Conservation (phyloP, 768 basidiomycete genomes). For the Calocera cornea region DNA sequence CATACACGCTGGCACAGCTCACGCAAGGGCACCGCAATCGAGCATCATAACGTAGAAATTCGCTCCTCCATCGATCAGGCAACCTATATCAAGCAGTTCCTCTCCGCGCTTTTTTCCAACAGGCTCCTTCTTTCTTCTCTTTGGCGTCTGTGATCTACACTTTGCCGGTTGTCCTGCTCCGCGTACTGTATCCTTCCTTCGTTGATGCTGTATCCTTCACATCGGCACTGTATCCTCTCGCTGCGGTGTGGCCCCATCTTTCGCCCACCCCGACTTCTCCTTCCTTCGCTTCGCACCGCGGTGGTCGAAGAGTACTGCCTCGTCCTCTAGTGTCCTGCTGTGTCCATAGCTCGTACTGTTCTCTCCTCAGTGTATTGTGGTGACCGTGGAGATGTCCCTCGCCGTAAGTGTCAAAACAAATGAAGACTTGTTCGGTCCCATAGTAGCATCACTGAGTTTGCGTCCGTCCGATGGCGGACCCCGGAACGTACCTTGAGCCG, state of each 20-base stretch:
- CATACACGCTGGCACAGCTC: too few species aligned
- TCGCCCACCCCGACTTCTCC: neutral
- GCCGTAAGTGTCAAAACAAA: too few species aligned
- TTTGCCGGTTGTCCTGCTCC: neutral
- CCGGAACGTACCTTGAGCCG: too few species aligned
- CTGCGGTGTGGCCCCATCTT: neutral
- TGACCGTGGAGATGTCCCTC: neutral
- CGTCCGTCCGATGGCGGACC: too few species aligned
- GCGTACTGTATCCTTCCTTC: neutral
- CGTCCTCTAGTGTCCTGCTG: neutral
- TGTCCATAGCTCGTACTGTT: neutral
- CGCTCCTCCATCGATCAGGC: neutral
- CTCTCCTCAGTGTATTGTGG: neutral
- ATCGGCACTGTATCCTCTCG: neutral
- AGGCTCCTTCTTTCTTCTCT: neutral
- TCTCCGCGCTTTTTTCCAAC: neutral
- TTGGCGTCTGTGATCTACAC: neutral
- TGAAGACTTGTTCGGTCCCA: too few species aligned
- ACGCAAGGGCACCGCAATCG: neutral
- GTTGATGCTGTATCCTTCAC: neutral
- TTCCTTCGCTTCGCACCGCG: neutral
- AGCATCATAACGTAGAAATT: neutral
- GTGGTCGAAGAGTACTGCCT: neutral
- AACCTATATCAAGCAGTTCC: neutral
- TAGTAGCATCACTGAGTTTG: too few species aligned